Conservation (phyloP, 495 filamentous ascomycete species). For the Neurospora africana region DNA sequence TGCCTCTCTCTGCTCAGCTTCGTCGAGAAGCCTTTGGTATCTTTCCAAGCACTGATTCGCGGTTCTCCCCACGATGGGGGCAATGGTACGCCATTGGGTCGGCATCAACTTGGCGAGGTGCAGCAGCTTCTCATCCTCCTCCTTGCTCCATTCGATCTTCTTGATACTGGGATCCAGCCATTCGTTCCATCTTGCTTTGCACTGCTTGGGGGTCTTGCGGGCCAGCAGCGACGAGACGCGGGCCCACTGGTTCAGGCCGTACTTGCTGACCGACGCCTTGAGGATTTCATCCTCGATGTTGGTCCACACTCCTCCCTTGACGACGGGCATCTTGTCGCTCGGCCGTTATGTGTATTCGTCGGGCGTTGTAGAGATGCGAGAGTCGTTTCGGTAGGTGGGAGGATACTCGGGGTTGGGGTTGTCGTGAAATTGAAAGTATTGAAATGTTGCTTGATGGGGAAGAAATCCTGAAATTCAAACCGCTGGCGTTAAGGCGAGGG, state of each 20-base stretch:
- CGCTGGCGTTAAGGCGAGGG: background rate
- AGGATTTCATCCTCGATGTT: constrained; percentile 83
- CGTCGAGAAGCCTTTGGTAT: constrained; percentile 92
- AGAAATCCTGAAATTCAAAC: background rate
- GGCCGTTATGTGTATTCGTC: constrained; percentile 1
- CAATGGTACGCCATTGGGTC: constrained; percentile 97
- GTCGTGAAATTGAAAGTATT: background rate
- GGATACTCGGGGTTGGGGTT: background rate
- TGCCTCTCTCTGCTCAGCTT: constrained; percentile 79
- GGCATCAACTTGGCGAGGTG: constrained; percentile 98
- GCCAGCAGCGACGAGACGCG: constrained; percentile 95
- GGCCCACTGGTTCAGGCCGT: constrained; percentile 97
- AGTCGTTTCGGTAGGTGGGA: background rate
- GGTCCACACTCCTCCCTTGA: constrained; percentile 95
- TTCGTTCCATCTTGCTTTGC: constrained; percentile 96
- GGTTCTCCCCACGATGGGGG: constrained; percentile 89
- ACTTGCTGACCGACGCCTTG: constrained; percentile 91
- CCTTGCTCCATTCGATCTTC: constrained; percentile 97
- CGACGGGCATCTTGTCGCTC: constrained; percentile 69
- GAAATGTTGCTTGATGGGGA: background rate
- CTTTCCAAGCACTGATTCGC: constrained; percentile 94
- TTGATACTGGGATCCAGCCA: constrained; percentile 97
- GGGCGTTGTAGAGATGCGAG: background rate
- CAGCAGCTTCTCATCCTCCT: constrained; percentile 95
- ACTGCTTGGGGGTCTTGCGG: constrained; percentile 96